A percentile compares a stretch with the other conserved stretches of the same genome.
These are phyloP conservation scores for Diutina sp. DNA, from an alignment of 1,139 yeast species.

Conservation along the genomic window DNA sequence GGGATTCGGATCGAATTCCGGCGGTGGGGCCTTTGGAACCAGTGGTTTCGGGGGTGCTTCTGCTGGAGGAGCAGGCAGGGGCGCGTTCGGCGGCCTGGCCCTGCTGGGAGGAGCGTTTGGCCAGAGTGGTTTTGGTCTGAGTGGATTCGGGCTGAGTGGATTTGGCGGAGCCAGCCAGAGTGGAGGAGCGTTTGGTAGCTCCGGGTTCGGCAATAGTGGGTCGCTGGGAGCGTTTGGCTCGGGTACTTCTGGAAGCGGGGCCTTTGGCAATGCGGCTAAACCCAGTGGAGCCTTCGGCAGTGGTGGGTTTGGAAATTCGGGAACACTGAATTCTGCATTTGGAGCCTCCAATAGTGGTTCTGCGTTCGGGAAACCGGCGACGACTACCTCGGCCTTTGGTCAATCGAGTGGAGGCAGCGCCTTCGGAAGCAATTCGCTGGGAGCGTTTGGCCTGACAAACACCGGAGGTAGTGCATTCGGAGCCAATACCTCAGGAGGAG, in stretches of 20 bases:
- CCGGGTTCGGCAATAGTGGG: constrained; percentile 2
- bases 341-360: constrained; percentile 5
- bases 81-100: constrained; percentile 4
- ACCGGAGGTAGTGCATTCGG: background rate
- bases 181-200: constrained; percentile 2
- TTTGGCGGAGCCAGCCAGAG: constrained; percentile 4
- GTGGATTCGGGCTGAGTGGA: constrained; percentile 6
- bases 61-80: constrained; percentile 5
- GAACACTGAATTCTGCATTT: constrained; percentile 1
- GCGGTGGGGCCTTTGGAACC: constrained; percentile 6
- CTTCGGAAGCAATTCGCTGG: background rate
- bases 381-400: background rate
- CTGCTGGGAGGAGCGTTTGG: constrained; percentile 3
- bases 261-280: constrained; percentile 4
- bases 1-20: background rate
- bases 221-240: constrained; percentile 6
- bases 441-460: background rate
- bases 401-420: background rate
- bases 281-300: background rate
- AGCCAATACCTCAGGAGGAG: background rate
- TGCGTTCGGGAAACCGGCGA: background rate
- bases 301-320: background rate
- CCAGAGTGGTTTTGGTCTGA: constrained; percentile 5
- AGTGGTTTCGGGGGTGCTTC: constrained; percentile 9
- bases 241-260: constrained; percentile 4